These are phyloP conservation scores for Begonia loranthoides DNA, from an alignment of 306 rosid species.

Conservation along the genomic window DNA sequence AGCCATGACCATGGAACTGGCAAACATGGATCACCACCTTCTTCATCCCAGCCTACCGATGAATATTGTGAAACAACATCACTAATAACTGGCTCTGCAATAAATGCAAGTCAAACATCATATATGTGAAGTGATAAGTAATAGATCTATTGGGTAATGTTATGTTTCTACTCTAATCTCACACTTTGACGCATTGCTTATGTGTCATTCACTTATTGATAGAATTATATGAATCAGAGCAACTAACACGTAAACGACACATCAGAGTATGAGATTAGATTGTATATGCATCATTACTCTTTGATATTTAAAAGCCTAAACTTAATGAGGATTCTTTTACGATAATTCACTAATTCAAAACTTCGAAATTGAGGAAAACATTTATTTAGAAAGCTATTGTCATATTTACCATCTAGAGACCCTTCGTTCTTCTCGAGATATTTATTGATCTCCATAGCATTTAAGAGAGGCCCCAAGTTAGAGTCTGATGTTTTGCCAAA, in stretches of 20 bases:
- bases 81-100: slow-evolving; percentile 51
- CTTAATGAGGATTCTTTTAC: background rate
- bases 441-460: slow-evolving; percentile 88
- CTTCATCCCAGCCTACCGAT: slow-evolving; percentile 55
- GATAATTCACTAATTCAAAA: background rate
- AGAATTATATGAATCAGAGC: too few relatives aligned
- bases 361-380: background rate
- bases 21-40: slow-evolving; percentile 91
- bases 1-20: slow-evolving; percentile 99
- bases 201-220: too few relatives aligned
- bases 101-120: slow-evolving; percentile 13
- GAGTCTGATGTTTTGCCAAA: slow-evolving; percentile 81
- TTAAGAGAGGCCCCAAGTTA: slow-evolving; percentile 71
- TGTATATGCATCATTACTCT: too few relatives aligned
- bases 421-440: slow-evolving; percentile 69
- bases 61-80: slow-evolving; percentile 48
- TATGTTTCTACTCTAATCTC: too few relatives aligned
- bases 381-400: background rate
- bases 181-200: too few relatives aligned
- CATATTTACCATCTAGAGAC: slow-evolving; percentile 59
- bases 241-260: too few relatives aligned
- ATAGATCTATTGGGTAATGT: background rate
- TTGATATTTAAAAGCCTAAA: background rate
- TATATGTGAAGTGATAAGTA: slow-evolving; percentile 7
- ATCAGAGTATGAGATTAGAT: too few relatives aligned